phyloP scores from a whole-genome alignment of 495 filamentous ascomycete species.

The Neurospora terricola region DNA sequence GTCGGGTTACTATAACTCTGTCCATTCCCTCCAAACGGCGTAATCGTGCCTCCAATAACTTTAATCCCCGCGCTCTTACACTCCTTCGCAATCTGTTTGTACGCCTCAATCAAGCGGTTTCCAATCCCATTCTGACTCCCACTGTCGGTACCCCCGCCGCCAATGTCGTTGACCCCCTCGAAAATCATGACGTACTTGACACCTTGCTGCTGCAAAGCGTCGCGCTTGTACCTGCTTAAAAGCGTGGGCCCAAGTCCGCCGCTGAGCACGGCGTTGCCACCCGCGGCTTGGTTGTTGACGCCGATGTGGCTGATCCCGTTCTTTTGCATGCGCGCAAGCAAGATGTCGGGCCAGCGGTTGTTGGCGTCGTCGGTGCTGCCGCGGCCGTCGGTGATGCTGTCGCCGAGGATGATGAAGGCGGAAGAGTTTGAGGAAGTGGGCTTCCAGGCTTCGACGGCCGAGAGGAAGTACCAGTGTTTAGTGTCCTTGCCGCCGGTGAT shows the following conservation, averaged over 20 bases:
- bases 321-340: constrained; percentile 46
- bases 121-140: constrained; percentile 41
- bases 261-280: constrained; percentile 55
- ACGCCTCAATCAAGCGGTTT: constrained; percentile 44
- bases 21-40: constrained; percentile 46
- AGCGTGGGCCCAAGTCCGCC: constrained; percentile 53
- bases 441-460: constrained; percentile 48
- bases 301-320: constrained; percentile 39
- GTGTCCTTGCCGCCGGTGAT: constrained; percentile 34
- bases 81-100: constrained; percentile 45
- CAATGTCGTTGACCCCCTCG: constrained; percentile 65
- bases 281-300: constrained; percentile 63
- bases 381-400: constrained; percentile 66
- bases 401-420: constrained; percentile 54
- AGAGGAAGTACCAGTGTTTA: constrained; percentile 52
- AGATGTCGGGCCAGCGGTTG: constrained; percentile 59
- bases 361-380: constrained; percentile 55
- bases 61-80: constrained; percentile 47
- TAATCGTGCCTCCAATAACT: constrained; percentile 57
- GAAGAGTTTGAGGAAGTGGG: constrained; percentile 22
- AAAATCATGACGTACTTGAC: constrained; percentile 59
- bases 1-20: constrained; percentile 45
- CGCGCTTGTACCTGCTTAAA: constrained; percentile 55
- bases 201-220: constrained; percentile 47
- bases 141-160: constrained; percentile 37